Base-by-base conservation (phyloP, 768 basidiomycete genomes). In the Russula dissimulans region DNA sequence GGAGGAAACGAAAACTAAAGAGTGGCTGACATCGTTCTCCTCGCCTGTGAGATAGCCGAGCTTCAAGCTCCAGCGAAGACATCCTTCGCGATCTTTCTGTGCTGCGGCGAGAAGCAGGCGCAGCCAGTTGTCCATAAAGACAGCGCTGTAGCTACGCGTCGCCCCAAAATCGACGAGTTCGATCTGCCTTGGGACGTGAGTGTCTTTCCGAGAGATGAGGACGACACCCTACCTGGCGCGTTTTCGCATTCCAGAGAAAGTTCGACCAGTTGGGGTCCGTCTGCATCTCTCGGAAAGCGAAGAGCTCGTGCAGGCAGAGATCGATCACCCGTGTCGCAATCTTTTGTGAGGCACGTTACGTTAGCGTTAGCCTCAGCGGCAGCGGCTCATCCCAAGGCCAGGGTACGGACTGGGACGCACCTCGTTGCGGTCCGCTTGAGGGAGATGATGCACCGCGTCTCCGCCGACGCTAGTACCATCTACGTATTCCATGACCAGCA, bases 231-330 rank as follows among this genome's bases (percentile, higher is more conserved):
- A 86, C 89, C 78, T 85, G 81, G 45, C 80, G 77, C 1, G 83
- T 84, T 3, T 74, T 60, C 0, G 77, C 67, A 71, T 94, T 88
- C 85, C 90, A 97, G 26, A 99, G 76, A 75, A 99, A 98, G 71
- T 98, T 98, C 9, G 91, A 89, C 90, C 91, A 98, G 67, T 99
- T 98, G 3, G 97, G 97, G 70, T 99, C 95, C 0, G 95, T 99
- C 71, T 98, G 97, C 97, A 99, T 98, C 45, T 87, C 72, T 34
- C 89, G 77, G 75, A 97, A 95, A 61, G 85, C 78, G 71, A 97
- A 97, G 7, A 99, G 81, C 70, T 98, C 97, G 59, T 80, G 83
- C 43, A 99, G 75, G 69, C 93, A 97, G 7, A 99, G 78, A 48
- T 90, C 86, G 53, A 97, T 78, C 48, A 97, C 81, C 56, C 85